phyloP scores from a whole-genome alignment of 805 yeast genomes.

The Candida coquimbonensis region DNA sequence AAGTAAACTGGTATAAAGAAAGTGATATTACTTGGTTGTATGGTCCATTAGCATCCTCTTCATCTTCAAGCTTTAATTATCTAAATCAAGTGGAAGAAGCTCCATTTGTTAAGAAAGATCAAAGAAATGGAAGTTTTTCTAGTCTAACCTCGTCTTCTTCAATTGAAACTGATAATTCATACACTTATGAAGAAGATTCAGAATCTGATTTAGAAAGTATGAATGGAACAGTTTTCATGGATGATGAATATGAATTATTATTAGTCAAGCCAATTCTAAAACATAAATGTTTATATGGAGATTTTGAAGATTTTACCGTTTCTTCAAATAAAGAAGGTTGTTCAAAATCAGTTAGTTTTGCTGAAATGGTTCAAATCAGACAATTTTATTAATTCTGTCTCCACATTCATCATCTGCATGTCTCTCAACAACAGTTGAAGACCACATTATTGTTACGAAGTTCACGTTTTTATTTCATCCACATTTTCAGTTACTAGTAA shows the following conservation, averaged over 20 bases:
- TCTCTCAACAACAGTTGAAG: too few relatives aligned
- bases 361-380: not conserved
- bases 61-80: too few relatives aligned
- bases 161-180: not conserved
- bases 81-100: conserved; percentile 5
- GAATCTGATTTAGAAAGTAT: conserved; percentile 3
- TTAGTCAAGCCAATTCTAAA: conserved; percentile 19
- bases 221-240: conserved; percentile 1
- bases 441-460: too few relatives aligned
- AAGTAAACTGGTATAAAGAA: conserved; percentile 91
- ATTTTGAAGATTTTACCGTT: conserved; percentile 5
- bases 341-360: not conserved
- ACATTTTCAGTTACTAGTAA: too few relatives aligned
- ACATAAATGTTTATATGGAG: conserved; percentile 6
- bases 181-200: not conserved
- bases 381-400: not conserved
- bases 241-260: conserved; percentile 2
- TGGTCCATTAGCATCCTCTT: conserved; percentile 53
- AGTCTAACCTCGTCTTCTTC: conserved; percentile 4
- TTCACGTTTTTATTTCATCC: too few relatives aligned
- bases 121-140: conserved; percentile 7
- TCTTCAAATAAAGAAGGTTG: not conserved
- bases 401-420: not conserved
- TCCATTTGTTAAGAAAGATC: not conserved
- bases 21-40: conserved; percentile 92